phyloP scores from a whole-genome alignment of 2,329 filamentous ascomycete genomes.

The Colletotrichum coccodes region DNA sequence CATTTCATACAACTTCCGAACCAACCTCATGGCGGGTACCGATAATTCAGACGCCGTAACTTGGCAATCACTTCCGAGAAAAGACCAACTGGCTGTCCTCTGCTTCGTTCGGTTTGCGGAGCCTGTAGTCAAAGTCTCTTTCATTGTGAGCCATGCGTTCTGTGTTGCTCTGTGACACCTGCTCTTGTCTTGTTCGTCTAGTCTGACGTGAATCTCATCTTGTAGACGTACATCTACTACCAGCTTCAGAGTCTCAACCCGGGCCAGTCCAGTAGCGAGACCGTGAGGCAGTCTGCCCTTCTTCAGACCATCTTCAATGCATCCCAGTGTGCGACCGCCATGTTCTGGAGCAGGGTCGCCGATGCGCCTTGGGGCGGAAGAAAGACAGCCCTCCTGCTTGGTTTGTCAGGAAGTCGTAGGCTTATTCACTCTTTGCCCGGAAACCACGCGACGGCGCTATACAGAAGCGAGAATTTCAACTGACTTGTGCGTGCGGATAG shows the following conservation, averaged over 20 bases:
- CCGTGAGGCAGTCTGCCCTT: not conserved
- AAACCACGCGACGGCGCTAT: too few species aligned
- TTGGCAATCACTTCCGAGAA: constrained; percentile 17
- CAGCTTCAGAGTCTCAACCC: not conserved
- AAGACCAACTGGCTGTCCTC: constrained; percentile 17
- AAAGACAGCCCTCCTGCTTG: not conserved
- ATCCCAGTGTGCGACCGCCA: not conserved
- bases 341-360: not conserved
- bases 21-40: too few species aligned
- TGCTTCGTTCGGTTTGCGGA: constrained; percentile 26
- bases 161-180: too few species aligned
- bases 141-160: not conserved
- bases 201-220: too few species aligned
- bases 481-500: not conserved
- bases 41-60: too few species aligned
- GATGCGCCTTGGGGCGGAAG: not conserved
- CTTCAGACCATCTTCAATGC: constrained; percentile 2
- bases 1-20: too few species aligned
- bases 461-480: too few species aligned
- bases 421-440: too few species aligned
- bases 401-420: not conserved
- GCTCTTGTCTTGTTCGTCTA: too few species aligned
- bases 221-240: not conserved
- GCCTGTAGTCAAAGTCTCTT: constrained; percentile 19
- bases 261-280: not conserved